A percentile compares a stretch with the other conserved stretches of the same genome.
Evolutionary conservation across 306 rosid species (phyloP).

Genomic region (Argentina anserina): DNA sequence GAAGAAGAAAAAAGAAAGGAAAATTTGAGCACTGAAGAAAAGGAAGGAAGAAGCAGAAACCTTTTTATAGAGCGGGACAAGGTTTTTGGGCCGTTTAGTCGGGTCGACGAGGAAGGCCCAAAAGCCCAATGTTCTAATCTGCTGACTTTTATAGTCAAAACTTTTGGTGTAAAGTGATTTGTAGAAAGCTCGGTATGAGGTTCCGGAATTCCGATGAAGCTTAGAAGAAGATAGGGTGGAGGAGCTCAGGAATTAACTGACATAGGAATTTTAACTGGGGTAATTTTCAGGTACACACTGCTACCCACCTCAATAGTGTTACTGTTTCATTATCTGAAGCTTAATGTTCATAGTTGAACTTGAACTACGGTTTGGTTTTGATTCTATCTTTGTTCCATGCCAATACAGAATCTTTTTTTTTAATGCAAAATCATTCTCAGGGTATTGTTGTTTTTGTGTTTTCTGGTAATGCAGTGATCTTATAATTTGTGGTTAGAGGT

Average conservation of each 20-base stretch:
- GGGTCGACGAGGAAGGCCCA: background rate
- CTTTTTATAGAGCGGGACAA: background rate
- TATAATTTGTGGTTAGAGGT: background rate
- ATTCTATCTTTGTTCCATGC: background rate
- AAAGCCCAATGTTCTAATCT: background rate
- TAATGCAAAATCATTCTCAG: background rate
- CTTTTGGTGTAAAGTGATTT: no score
- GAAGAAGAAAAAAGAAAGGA: background rate
- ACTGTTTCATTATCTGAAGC: background rate
- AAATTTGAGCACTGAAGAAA: background rate
- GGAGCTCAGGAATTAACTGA: background rate
- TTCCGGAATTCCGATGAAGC: background rate
- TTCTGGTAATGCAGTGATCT: background rate
- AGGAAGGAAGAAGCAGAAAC: background rate
- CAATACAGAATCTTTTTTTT: background rate
- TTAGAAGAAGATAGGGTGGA: background rate
- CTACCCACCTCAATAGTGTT: background rate
- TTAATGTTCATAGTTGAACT: background rate
- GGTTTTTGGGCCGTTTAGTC: background rate
- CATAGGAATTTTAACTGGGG: background rate
- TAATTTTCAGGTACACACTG: background rate
- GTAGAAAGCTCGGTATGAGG: no score
- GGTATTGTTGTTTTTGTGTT: background rate
- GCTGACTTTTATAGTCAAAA: no score
- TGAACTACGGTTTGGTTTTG: background rate